phyloP scores from a whole-genome alignment of 441 rosid genomes.

The Gossypium lobatum region DNA sequence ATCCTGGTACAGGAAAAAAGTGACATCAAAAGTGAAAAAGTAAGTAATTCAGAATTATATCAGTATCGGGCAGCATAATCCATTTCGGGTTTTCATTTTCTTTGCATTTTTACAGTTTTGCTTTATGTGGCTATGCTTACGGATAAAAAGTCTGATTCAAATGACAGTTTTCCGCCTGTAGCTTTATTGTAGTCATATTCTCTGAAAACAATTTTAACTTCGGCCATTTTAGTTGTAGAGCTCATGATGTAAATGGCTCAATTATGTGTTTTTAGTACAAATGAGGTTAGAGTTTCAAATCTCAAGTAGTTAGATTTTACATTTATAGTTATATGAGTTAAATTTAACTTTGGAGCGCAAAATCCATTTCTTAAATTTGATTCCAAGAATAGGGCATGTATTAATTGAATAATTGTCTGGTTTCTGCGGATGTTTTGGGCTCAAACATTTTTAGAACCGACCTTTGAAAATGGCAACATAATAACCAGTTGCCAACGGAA shows the following conservation, averaged over 20 bases:
- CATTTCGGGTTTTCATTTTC: neutral
- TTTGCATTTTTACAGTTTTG: slow-evolving; percentile 14
- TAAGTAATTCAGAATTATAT: slow-evolving; percentile 16
- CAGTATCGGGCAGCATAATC: neutral
- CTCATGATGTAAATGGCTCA: neutral
- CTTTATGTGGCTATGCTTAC: neutral
- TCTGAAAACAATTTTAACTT: neutral
- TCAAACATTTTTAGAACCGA: neutral
- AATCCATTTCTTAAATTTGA: too few species aligned
- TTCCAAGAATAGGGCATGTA: neutral
- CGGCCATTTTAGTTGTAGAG: neutral
- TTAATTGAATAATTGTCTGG: neutral
- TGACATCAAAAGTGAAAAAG: slow-evolving; percentile 66
- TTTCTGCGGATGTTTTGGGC: neutral
- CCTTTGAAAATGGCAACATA: neutral
- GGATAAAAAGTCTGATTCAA: neutral
- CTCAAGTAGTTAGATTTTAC: neutral
- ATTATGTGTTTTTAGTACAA: neutral
- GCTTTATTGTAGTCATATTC: slow-evolving; percentile 1
- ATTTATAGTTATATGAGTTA: neutral
- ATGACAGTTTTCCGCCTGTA: neutral
- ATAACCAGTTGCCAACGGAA: neutral
- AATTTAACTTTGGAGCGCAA: neutral
- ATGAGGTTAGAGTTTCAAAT: neutral
- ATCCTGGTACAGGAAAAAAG: slow-evolving; percentile 72